These are phyloP conservation scores for Yarrowia hollandica DNA, from an alignment of 805 yeast genomes.

Conservation along the genomic window DNA sequence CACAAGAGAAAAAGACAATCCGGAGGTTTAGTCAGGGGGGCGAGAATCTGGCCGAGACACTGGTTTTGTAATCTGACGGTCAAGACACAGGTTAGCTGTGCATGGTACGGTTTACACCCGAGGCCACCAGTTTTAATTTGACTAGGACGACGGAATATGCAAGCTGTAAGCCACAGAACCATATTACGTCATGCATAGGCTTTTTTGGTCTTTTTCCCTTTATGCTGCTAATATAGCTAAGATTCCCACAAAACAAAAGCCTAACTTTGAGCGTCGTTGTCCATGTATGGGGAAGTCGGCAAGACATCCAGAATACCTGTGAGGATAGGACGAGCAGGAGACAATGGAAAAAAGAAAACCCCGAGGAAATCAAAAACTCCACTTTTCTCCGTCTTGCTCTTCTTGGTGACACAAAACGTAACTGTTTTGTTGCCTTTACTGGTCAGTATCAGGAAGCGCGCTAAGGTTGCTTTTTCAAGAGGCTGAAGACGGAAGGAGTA, in stretches of 20 bases:
- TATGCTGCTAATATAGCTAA: constrained; percentile 7
- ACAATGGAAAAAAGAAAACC: too few species aligned
- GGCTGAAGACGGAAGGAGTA: constrained; percentile 22
- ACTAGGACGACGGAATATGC: constrained; percentile 20
- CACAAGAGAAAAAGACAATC: too few species aligned
- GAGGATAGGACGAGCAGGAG: too few species aligned
- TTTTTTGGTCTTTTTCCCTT: constrained; percentile 14
- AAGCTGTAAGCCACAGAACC: constrained; percentile 27
- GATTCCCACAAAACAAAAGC: not conserved
- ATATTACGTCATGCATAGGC: constrained; percentile 29
- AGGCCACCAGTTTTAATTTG: constrained; percentile 2
- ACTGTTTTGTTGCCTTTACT: too few species aligned
- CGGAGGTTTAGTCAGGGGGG: too few species aligned
- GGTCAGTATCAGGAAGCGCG: too few species aligned
- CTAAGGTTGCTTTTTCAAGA: constrained; percentile 16
- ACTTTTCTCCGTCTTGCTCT: too few species aligned
- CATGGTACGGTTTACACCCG: constrained; percentile 11
- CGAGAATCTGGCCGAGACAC: too few species aligned
- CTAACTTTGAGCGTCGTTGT: constrained; percentile 8
- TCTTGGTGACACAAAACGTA: not conserved
- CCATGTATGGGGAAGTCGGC: too few species aligned
- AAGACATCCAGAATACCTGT: too few species aligned
- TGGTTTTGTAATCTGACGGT: constrained; percentile 12
- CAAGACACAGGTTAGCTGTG: not conserved
- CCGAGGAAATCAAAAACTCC: too few species aligned